Percentiles rank a stretch among this genome's conserved stretches.
phyloP scores from a whole-genome alignment of 2,329 filamentous ascomycete species.

The Epichloe typhina region DNA sequence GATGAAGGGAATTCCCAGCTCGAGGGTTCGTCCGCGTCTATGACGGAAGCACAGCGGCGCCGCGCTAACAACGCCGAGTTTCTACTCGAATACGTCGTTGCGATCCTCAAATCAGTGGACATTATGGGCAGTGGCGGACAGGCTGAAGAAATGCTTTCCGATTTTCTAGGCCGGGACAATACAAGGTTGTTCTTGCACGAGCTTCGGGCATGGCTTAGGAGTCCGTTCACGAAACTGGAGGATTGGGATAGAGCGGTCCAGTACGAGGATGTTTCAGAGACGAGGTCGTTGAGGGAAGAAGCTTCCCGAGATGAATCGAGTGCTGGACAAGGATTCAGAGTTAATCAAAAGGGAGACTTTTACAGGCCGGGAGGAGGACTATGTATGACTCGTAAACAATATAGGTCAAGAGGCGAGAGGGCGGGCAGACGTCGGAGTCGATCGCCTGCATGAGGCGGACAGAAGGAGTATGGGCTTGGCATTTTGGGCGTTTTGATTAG shows the following conservation, averaged over 20 bases:
- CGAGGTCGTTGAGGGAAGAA: background rate
- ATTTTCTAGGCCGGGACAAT: conserved; percentile 65
- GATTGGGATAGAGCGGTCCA: conserved; percentile 76
- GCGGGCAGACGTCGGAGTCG: background rate
- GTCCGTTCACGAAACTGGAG: conserved; percentile 56
- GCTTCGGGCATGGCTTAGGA: conserved; percentile 67
- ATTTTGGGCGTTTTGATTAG: background rate
- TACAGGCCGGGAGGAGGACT: conserved; percentile 12
- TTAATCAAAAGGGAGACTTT: conserved; percentile 12
- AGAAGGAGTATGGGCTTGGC: background rate
- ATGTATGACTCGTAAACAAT: background rate
- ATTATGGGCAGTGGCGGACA: conserved; percentile 65
- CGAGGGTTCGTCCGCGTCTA: background rate
- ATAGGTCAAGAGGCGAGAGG: background rate
- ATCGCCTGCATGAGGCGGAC: background rate
- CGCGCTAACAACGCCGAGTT: conserved; percentile 55
- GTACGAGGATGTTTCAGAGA: conserved; percentile 31
- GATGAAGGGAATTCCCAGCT: conserved; percentile 10
- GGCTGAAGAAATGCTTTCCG: conserved; percentile 64
- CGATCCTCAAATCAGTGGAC: conserved; percentile 72
- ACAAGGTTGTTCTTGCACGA: conserved; percentile 74
- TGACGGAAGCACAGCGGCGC: conserved; percentile 29
- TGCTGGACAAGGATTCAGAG: background rate
- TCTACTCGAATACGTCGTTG: conserved; percentile 72
- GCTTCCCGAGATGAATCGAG: background rate